Evolutionary conservation across 768 basidiomycete genomes (phyloP).

Genomic region (Collybia sordida): DNA sequence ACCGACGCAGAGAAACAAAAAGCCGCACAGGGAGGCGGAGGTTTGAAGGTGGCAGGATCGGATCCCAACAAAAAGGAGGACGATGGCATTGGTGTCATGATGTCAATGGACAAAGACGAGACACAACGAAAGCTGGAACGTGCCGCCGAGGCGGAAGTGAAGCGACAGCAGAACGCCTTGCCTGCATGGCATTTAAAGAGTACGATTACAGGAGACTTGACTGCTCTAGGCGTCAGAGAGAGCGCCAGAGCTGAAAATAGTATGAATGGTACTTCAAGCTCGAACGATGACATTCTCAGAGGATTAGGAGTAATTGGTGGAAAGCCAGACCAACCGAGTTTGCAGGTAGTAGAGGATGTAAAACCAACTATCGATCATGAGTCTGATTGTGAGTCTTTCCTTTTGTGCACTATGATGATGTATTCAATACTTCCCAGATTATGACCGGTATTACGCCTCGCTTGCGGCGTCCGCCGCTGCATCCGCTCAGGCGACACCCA

Average conservation of each 20-base stretch:
- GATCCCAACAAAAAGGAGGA: conserved; percentile 59
- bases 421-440: conserved; percentile 43
- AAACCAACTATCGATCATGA: conserved; percentile 46
- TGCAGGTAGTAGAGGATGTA: conserved; percentile 20
- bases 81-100: conserved; percentile 82
- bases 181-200: conserved; percentile 96
- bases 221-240: conserved; percentile 81
- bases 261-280: conserved; percentile 28
- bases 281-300: conserved; percentile 72
- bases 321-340: conserved; percentile 22
- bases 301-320: conserved; percentile 62
- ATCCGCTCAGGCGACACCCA: conserved; percentile 62
- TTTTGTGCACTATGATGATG: not conserved
- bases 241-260: conserved; percentile 48
- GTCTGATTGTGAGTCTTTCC: conserved; percentile 57
- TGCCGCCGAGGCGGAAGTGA: conserved; percentile 80
- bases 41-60: conserved; percentile 75
- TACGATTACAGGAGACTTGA: conserved; percentile 91
- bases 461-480: conserved; percentile 60
- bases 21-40: conserved; percentile 46
- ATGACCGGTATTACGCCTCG: conserved; percentile 81
- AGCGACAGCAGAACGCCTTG: conserved; percentile 86
- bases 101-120: conserved; percentile 89
- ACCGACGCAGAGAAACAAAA: conserved; percentile 63
- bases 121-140: conserved; percentile 69